Evolutionary conservation across 306 rosid species (phyloP).

Genomic region (Senna siamea): DNA sequence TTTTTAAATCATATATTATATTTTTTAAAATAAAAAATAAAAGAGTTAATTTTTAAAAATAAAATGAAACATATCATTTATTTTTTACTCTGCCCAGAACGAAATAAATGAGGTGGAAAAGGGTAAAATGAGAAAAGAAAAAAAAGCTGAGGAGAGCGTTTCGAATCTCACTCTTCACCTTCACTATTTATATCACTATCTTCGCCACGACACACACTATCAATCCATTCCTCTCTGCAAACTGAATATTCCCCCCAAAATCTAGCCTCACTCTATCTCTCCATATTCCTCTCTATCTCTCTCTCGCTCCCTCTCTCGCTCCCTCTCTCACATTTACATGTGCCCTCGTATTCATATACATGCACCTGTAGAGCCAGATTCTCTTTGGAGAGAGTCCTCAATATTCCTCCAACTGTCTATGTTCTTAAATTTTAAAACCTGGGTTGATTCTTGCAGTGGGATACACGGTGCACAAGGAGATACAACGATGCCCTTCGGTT

Average conservation of each 20-base stretch:
- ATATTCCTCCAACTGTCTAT: not conserved
- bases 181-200: not conserved
- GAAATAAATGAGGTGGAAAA: no score
- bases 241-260: slow-evolving; percentile 27
- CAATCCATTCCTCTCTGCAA: slow-evolving; percentile 16
- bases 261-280: no score
- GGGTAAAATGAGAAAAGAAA: slow-evolving; percentile 23
- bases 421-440: not conserved
- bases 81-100: no score
- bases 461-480: not conserved
- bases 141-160: not conserved
- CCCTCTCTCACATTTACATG: not conserved
- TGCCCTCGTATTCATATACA: not conserved
- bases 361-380: not conserved
- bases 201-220: not conserved
- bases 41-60: no score
- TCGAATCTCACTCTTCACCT: not conserved
- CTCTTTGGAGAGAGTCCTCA: not conserved
- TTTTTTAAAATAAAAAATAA: no score
- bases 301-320: not conserved
- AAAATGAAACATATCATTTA: no score
- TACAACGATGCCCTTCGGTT: not conserved
- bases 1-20: no score
- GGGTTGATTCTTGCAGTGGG: not conserved
- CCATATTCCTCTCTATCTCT: not conserved